These are phyloP conservation scores for Draba incana DNA, from an alignment of 345 rosid genomes.

Conservation along the genomic window DNA sequence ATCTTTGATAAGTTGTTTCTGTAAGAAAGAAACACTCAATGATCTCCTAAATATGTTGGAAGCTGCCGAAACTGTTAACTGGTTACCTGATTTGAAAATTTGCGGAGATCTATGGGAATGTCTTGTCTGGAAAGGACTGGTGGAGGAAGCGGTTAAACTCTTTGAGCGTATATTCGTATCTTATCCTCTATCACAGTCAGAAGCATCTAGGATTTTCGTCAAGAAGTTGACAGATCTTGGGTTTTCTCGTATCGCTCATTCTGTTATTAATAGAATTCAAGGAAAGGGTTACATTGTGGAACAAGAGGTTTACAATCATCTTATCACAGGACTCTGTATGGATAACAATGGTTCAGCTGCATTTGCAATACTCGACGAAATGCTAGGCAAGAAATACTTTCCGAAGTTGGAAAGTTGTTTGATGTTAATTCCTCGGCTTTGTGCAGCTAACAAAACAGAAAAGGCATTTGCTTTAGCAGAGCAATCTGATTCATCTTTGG, in stretches of 20 bases:
- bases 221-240: slow-evolving; percentile 59
- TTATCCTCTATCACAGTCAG: slow-evolving; percentile 43
- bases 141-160: slow-evolving; percentile 65
- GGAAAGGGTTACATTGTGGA: slow-evolving; percentile 52
- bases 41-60: slow-evolving; percentile 51
- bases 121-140: slow-evolving; percentile 53
- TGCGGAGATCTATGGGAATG: slow-evolving; percentile 51
- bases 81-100: slow-evolving; percentile 53
- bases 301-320: slow-evolving; percentile 47
- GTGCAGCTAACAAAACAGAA: slow-evolving; percentile 43
- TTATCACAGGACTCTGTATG: slow-evolving; percentile 56
- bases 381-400: slow-evolving; percentile 45
- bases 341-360: slow-evolving; percentile 52
- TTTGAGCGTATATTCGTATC: slow-evolving; percentile 50
- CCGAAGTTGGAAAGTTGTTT: slow-evolving; percentile 47
- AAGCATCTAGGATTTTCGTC: slow-evolving; percentile 46
- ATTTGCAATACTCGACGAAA: slow-evolving; percentile 44
- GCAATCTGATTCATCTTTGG: slow-evolving; percentile 39
- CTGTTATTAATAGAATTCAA: slow-evolving; percentile 52
- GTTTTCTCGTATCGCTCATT: slow-evolving; percentile 46
- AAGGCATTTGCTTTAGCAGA: slow-evolving; percentile 49
- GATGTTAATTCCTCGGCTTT: slow-evolving; percentile 58
- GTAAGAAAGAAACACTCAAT: slow-evolving; percentile 51
- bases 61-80: slow-evolving; percentile 49
- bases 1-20: slow-evolving; percentile 51